Conservation (phyloP, 2,329 filamentous ascomycete species). For the Emergomyces africanus region DNA sequence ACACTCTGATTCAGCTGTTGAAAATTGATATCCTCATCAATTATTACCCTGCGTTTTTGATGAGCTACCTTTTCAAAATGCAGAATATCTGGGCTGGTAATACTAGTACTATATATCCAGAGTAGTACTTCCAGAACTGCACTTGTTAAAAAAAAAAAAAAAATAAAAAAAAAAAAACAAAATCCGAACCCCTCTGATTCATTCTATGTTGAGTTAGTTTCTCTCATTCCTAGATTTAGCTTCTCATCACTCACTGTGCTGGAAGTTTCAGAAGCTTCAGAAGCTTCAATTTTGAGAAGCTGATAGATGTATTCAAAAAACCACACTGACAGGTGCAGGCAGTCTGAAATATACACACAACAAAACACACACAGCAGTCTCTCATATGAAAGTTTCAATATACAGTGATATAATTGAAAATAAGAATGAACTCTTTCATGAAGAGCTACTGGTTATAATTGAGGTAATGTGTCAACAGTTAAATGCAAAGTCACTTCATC, state of each 20-base stretch:
- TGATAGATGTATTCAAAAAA: slow-evolving; percentile 2
- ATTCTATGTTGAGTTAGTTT: slow-evolving; percentile 15
- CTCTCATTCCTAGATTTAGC: not conserved
- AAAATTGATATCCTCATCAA: slow-evolving; percentile 2
- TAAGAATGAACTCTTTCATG: slow-evolving; percentile 6
- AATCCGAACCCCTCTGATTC: slow-evolving; percentile 1
- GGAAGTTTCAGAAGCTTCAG: slow-evolving; percentile 1
- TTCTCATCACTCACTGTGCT: not conserved
- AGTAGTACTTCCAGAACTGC: slow-evolving; percentile 3
- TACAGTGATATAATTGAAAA: slow-evolving; percentile 4
- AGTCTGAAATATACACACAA: slow-evolving; percentile 1
- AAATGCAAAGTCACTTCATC: slow-evolving; percentile 3
- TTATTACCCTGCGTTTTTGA: slow-evolving; percentile 2
- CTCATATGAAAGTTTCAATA: slow-evolving; percentile 9
- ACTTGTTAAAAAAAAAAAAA: too few species aligned
- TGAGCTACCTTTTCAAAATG: slow-evolving; percentile 1
- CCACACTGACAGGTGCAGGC: not conserved
- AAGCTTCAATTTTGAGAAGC: slow-evolving; percentile 4
- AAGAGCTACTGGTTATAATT: slow-evolving; percentile 8
- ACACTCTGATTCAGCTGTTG: not conserved
- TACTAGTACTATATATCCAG: too few species aligned
- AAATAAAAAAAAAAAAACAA: too few species aligned
- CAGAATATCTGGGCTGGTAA: slow-evolving; percentile 1
- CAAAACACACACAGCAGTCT: not conserved
- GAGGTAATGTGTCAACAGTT: slow-evolving; percentile 5